Evolutionary conservation across 345 rosid genomes (phyloP).

Genomic region (Salix dunnii): DNA sequence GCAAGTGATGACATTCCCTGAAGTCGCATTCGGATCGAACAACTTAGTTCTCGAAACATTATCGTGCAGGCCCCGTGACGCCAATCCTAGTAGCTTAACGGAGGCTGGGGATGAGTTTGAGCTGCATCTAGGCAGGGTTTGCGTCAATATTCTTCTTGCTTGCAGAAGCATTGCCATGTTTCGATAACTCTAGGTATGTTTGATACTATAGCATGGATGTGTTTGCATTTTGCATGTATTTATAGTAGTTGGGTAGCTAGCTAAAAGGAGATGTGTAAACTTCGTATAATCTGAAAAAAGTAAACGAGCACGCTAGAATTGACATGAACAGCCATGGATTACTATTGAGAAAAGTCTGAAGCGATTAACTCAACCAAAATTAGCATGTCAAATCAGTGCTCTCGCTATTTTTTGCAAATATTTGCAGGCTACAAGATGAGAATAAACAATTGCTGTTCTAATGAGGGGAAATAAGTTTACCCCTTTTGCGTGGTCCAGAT

Average conservation of each 20-base stretch:
- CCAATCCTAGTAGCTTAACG: neutral
- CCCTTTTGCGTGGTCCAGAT: neutral
- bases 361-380: too few species aligned
- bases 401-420: too few species aligned
- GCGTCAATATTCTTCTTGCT: neutral
- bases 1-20: conserved; percentile 38
- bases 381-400: too few species aligned
- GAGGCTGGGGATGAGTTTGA: neutral
- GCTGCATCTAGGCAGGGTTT: neutral
- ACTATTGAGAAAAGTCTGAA: too few species aligned
- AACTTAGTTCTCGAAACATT: neutral
- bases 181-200: neutral
- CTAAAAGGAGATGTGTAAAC: too few species aligned
- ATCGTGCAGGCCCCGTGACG: neutral
- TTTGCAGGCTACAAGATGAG: too few species aligned
- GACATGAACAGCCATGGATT: too few species aligned
- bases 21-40: conserved; percentile 19
- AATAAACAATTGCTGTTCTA: too few species aligned
- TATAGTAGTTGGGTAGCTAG: too few species aligned
- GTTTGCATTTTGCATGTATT: neutral
- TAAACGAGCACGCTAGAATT: too few species aligned
- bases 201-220: neutral
- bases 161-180: neutral
- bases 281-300: too few species aligned
- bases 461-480: neutral